Conservation (phyloP, 768 basidiomycete species). For the Mycena galericulata region DNA sequence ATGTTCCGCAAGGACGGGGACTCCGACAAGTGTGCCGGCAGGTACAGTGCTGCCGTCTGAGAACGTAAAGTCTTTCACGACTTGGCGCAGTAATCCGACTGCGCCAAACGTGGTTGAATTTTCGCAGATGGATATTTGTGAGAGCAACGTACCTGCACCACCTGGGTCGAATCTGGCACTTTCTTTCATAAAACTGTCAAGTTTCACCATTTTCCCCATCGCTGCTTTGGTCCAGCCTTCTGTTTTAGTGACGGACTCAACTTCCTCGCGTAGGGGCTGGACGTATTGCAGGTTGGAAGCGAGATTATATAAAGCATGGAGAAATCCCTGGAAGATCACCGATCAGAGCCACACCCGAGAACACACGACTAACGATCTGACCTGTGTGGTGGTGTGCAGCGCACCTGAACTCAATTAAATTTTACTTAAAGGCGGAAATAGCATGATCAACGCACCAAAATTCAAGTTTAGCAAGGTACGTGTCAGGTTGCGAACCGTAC, state of each 20-base stretch:
- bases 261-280: conserved; percentile 44
- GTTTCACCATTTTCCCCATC: conserved; percentile 42
- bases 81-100: conserved; percentile 47
- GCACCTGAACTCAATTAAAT: conserved; percentile 46
- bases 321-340: conserved; percentile 4
- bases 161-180: conserved; percentile 41
- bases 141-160: background rate
- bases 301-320: conserved; percentile 41
- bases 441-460: too few relatives aligned
- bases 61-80: conserved; percentile 53
- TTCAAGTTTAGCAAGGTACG: conserved; percentile 40
- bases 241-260: conserved; percentile 39
- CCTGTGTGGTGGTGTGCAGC: conserved; percentile 32
- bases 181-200: conserved; percentile 53
- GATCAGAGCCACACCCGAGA: background rate
- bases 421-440: too few relatives aligned
- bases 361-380: background rate
- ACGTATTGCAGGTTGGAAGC: conserved; percentile 43
- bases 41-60: conserved; percentile 58
- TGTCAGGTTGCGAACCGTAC: conserved; percentile 20
- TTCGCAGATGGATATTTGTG: background rate
- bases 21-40: conserved; percentile 48
- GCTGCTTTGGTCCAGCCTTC: conserved; percentile 46
- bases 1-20: conserved; percentile 47
- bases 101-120: background rate